phyloP scores from a whole-genome alignment of 768 basidiomycete species.

The Lactarius akahatsu region DNA sequence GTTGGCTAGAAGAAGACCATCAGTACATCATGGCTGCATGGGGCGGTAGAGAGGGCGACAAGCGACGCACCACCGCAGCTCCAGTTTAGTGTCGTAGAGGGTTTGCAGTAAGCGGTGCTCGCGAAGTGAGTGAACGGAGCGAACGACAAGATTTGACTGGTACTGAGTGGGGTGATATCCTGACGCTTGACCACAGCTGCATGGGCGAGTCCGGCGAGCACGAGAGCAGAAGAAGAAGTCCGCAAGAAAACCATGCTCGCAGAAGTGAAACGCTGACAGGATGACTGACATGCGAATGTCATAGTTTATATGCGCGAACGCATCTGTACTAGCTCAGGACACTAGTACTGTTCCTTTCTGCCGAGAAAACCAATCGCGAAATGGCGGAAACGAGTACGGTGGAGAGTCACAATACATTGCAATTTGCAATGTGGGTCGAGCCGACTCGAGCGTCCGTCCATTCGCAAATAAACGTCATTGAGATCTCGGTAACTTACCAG shows the following conservation, averaged over 20 bases:
- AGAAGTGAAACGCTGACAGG: not conserved
- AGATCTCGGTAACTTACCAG: too few relatives aligned
- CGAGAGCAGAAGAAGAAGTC: not conserved
- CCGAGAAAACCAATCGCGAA: not conserved
- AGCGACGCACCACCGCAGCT: slow-evolving; percentile 34
- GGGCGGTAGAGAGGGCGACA: too few relatives aligned
- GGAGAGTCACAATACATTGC: too few relatives aligned
- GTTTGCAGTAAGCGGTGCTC: slow-evolving; percentile 36
- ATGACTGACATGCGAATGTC: too few relatives aligned
- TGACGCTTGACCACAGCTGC: slow-evolving; percentile 13
- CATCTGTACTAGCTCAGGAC: not conserved
- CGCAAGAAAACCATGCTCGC: not conserved
- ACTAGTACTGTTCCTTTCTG: not conserved
- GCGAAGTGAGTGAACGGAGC: slow-evolving; percentile 37
- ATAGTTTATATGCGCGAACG: not conserved
- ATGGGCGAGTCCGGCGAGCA: not conserved
- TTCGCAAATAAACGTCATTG: too few relatives aligned
- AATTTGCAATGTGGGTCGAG: too few relatives aligned
- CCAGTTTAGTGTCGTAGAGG: slow-evolving; percentile 35
- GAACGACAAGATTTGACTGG: slow-evolving; percentile 33
- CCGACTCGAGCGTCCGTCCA: too few relatives aligned
- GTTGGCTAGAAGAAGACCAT: slow-evolving; percentile 36
- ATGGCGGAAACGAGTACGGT: too few relatives aligned
- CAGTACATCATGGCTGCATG: not conserved
- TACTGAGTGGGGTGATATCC: slow-evolving; percentile 31